Evolutionary conservation across 1,139 yeast genomes (phyloP), one percentile per base, ranked within the genome.

Genomic region (Lodderomyces metapsilosis): DNA sequence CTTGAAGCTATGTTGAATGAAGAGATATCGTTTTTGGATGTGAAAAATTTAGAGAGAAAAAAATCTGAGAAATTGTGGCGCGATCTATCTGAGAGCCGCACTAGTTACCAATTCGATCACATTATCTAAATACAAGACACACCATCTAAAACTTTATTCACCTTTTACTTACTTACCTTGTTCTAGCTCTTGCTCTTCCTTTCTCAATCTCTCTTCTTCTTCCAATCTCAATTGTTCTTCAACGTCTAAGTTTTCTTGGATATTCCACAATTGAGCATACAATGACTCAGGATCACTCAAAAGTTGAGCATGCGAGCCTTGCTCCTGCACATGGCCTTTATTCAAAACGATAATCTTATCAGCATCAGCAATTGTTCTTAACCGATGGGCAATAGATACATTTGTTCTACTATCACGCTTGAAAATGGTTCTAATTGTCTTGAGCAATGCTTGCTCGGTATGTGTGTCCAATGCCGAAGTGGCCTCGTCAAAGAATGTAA

Each of bases 381-480:
- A 72, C 50, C 98, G 69, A 61, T 92, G 99, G 1, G 98, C 98
- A 61, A 92, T 89, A 51, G 91, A 86, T 7, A 94, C 81, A 52
- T 89, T 87, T 1, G 98, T 94, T 41, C 75, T 78, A 8, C 70
- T 59, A 24, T 72, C 66, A 35, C 78, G 80, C 45, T 62, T 69
- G 59, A 88, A 82, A 22, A 86, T 76, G 3, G 66, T 56, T 49
- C 83, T 74, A 38, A 91, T 83, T 1, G 96, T 89, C 44, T 74
- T 76, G 52, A 92, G 66, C 41, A 94, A 69, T 2, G 86, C 75
- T 60, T 88, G 96, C 57, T 92, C 99, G 0, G 99, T 92, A 57
- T 89, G 95, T 4, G 98, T 92, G 60, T 92, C 99, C 39, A 92
- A 72, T 0, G 98, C 98, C 39, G 95, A 84, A 0, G 99, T 92